phyloP scores from a whole-genome alignment of 2,329 filamentous ascomycete genomes.

The Phaeosphaeriaceae sp. region DNA sequence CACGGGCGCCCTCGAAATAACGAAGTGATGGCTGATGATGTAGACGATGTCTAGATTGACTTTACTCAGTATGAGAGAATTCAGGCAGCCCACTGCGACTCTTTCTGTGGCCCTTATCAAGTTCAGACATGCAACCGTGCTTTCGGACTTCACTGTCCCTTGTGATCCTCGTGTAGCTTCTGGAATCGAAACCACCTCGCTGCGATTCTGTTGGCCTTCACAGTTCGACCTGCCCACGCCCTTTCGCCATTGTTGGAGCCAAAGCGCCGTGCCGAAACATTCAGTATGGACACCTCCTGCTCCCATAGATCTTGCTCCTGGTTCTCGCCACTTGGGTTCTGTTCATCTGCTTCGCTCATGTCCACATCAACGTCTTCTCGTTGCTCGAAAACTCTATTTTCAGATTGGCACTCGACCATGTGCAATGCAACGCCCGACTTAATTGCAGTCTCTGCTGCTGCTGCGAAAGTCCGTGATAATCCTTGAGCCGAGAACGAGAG shows the following conservation, averaged over 20 bases:
- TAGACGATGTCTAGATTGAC: slow-evolving; percentile 23
- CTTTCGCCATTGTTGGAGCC: slow-evolving; percentile 43
- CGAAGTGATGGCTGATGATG: slow-evolving; percentile 36
- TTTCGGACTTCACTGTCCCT: slow-evolving; percentile 9
- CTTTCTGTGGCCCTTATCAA: slow-evolving; percentile 1
- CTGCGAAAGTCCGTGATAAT: slow-evolving; percentile 68
- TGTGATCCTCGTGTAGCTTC: slow-evolving; percentile 3
- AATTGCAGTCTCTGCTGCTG: slow-evolving; percentile 67
- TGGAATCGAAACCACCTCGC: slow-evolving; percentile 54
- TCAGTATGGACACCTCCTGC: slow-evolving; percentile 56
- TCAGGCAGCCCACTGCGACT: slow-evolving; percentile 12
- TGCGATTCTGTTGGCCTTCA: slow-evolving; percentile 52
- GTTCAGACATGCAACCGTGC: neutral
- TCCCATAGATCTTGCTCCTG: slow-evolving; percentile 51
- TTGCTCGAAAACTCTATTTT: slow-evolving; percentile 52
- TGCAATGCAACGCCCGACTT: slow-evolving; percentile 45
- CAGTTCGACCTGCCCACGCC: slow-evolving; percentile 59
- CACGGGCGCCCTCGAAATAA: slow-evolving; percentile 25
- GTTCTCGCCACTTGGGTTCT: slow-evolving; percentile 8
- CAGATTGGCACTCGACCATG: slow-evolving; percentile 50
- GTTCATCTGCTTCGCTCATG: slow-evolving; percentile 29
- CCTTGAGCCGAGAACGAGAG: slow-evolving; percentile 81
- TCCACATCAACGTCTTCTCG: slow-evolving; percentile 59
- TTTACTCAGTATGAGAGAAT: slow-evolving; percentile 14
- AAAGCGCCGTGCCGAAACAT: slow-evolving; percentile 54